These are phyloP conservation scores for Lepiota venenata DNA, from an alignment of 768 basidiomycete genomes.

Conservation along the genomic window DNA sequence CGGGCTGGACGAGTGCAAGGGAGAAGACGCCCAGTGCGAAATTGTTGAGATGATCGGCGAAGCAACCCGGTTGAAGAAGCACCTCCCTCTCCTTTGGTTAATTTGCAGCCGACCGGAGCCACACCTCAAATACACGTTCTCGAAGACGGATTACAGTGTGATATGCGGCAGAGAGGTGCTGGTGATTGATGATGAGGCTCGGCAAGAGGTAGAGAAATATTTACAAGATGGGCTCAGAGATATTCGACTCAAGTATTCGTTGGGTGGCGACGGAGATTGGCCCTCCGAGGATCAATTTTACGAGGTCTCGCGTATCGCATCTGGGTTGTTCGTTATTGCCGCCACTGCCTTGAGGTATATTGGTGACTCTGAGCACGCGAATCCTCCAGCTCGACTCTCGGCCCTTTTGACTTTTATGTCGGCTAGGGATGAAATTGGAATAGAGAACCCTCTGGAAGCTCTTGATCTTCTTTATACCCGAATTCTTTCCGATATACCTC, in stretches of 20 bases:
- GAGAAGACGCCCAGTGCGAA: not conserved
- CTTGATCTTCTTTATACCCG: not conserved
- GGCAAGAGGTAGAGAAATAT: not conserved
- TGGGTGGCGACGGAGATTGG: no score
- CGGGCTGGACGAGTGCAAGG: conserved; percentile 11
- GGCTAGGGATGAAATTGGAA: not conserved
- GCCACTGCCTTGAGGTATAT: not conserved
- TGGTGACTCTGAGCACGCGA: not conserved
- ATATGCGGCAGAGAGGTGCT: not conserved
- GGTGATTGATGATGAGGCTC: not conserved
- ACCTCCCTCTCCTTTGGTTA: conserved; percentile 1
- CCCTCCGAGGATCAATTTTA: no score
- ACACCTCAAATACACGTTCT: not conserved
- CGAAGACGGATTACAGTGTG: not conserved
- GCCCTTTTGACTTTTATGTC: not conserved
- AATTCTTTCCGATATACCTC: not conserved
- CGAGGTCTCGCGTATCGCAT: no score
- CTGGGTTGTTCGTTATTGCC: not conserved
- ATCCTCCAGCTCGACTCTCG: not conserved
- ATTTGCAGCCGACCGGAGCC: conserved; percentile 3
- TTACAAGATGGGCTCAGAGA: not conserved
- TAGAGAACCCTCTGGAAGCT: not conserved
- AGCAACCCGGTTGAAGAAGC: not conserved
- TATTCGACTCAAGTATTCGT: not conserved
- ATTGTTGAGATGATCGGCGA: not conserved